Base-by-base conservation (phyloP, 2,329 filamentous ascomycete genomes). In the Paradendryphiella salina region DNA sequence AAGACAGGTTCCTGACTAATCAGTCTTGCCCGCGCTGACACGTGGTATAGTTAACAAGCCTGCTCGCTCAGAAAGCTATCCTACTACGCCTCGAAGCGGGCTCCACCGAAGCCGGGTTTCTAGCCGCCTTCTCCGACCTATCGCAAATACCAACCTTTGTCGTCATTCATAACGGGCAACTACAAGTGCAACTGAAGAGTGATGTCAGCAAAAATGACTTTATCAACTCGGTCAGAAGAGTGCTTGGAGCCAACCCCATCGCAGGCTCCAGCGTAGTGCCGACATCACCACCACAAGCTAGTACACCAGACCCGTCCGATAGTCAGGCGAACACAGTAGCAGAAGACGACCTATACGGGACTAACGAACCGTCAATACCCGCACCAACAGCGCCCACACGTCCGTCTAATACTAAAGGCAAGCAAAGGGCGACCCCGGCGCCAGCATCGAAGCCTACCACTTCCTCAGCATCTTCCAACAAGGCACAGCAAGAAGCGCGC, bases 91-190 rank as follows among this genome's bases (percentile, higher is more conserved):
- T 96, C 17, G 74, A 80, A 28, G 84, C 86, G 14, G 89, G 86
- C 17, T 91, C 88, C 1, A 82, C 88, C 59, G 91, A 96, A 76
- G 90, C 90, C 8, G 85, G 83, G 5, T 95, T 90, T 65, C 79
- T 97, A 11, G 82, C 86, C 8, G 89, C 89, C 37, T 89, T 96
- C 64, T 95, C 90, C 64, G 89, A 90, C 0, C 77, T 96, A n/a
- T 82, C 84, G 1, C 84, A 84, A 59, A 84, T 85, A n/a, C 92
- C 93, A 0, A 88, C 88, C 1, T 75, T 96, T 7, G 81, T 96
- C 13, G 78, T 95, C 15, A 92, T 96, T 61, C 84, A 86, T 82
- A 88, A 90, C 72, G 90, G 88, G 7, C 82, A 88, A 55, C 76
- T 96, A 11, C 85, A 87, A 65, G 87, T 93, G 70, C 91, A 92